Percentiles rank a stretch among this genome's conserved stretches.
phyloP scores from a whole-genome alignment of 768 basidiomycete species.

The Boletus rubroflammeus region DNA sequence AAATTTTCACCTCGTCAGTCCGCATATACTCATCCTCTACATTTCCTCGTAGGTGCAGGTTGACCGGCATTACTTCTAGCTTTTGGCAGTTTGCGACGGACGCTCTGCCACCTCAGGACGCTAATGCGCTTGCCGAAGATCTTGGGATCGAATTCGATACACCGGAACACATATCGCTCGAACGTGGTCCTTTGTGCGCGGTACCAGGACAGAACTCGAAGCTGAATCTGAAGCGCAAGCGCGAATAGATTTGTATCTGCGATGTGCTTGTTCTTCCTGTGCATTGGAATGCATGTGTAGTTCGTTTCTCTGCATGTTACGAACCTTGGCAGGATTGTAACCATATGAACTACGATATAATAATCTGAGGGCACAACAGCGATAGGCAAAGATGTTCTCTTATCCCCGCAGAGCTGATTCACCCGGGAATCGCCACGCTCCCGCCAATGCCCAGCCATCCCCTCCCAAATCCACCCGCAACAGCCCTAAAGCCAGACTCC shows the following conservation, averaged over 20 bases:
- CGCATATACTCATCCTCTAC: background rate
- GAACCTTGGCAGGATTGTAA: background rate
- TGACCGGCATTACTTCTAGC: conserved; percentile 37
- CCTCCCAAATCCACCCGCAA: conserved; percentile 67
- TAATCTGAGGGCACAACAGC: background rate
- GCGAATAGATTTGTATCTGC: conserved; percentile 20
- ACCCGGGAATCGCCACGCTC: background rate
- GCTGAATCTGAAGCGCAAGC: conserved; percentile 51
- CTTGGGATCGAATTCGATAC: conserved; percentile 81
- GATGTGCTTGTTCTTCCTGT: background rate
- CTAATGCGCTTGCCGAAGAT: conserved; percentile 63
- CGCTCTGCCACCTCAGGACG: conserved; percentile 61
- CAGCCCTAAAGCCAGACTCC: conserved; percentile 63
- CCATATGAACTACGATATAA: background rate
- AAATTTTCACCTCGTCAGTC: conserved; percentile 51
- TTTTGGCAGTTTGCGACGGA: conserved; percentile 76
- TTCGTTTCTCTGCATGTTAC: background rate
- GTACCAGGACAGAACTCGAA: conserved; percentile 24
- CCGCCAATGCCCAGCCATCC: conserved; percentile 44
- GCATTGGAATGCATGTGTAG: background rate
- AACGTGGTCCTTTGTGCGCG: conserved; percentile 57
- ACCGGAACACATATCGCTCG: conserved; percentile 62
- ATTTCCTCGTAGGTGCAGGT: background rate
- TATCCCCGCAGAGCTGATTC: background rate
- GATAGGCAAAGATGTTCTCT: background rate